phyloP scores from a whole-genome alignment of 1,139 yeast species.

The Taphrina sp. region DNA sequence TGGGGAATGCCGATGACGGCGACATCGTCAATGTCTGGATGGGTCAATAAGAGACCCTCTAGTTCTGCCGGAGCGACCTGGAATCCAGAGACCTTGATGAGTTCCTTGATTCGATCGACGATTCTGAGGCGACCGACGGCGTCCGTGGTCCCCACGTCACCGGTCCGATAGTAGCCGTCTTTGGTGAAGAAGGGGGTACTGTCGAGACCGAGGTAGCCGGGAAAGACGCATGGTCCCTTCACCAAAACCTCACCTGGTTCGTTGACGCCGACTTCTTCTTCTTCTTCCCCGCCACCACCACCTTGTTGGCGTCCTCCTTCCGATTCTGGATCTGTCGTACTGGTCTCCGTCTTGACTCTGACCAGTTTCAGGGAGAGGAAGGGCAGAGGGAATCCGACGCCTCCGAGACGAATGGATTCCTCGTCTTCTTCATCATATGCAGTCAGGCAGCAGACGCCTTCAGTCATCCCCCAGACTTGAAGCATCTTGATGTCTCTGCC shows the following conservation, averaged over 20 bases:
- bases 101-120: constrained; percentile 66
- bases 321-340: constrained; percentile 54
- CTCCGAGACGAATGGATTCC: constrained; percentile 53
- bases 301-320: constrained; percentile 55
- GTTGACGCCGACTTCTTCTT: constrained; percentile 59
- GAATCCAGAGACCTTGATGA: constrained; percentile 67
- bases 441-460: constrained; percentile 64
- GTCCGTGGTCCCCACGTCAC: constrained; percentile 63
- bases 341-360: too few species aligned
- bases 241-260: constrained; percentile 59
- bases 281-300: background rate
- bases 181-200: constrained; percentile 51
- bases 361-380: constrained; percentile 51
- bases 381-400: constrained; percentile 53
- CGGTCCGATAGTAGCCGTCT: constrained; percentile 76
- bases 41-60: constrained; percentile 60
- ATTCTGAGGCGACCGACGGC: constrained; percentile 54
- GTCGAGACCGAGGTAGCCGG: constrained; percentile 61
- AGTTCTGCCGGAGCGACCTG: constrained; percentile 79
- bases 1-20: constrained; percentile 45
- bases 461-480: constrained; percentile 76
- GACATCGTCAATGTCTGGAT: constrained; percentile 43
- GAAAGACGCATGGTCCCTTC: constrained; percentile 68
- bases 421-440: constrained; percentile 65
- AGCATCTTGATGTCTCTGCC: background rate